phyloP scores from a whole-genome alignment of 2,329 filamentous ascomycete species.

The Grosmannia serpens region DNA sequence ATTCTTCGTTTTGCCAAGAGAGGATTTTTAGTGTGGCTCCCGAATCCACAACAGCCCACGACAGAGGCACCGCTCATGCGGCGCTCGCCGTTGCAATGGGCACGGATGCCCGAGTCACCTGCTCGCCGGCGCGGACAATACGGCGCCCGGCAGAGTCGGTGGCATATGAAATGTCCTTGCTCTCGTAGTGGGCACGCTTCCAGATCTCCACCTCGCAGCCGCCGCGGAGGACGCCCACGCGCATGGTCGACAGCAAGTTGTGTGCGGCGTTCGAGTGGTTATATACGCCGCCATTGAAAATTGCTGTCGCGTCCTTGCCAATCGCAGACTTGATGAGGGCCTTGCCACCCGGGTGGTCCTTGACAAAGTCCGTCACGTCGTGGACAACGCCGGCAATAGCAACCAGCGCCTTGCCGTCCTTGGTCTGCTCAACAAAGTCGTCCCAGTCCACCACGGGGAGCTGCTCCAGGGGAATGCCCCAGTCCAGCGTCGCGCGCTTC shows the following conservation, averaged over 20 bases:
- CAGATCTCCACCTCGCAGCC: constrained; percentile 87
- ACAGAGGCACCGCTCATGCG: constrained; percentile 39
- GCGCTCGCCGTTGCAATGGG: constrained; percentile 76
- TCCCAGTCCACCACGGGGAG: constrained; percentile 81
- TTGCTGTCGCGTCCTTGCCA: constrained; percentile 79
- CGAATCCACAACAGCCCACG: neutral
- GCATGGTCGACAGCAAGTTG: constrained; percentile 80
- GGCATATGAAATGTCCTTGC: constrained; percentile 69
- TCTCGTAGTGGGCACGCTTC: constrained; percentile 76
- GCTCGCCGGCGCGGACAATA: constrained; percentile 74
- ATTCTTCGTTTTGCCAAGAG: neutral
- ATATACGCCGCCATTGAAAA: constrained; percentile 89
- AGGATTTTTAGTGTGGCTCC: neutral
- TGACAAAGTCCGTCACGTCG: constrained; percentile 74
- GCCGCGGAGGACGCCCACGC: constrained; percentile 74
- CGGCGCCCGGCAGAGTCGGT: constrained; percentile 72
- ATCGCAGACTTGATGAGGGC: constrained; percentile 72
- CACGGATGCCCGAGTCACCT: constrained; percentile 72
- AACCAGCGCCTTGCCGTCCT: constrained; percentile 66
- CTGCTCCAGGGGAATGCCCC: constrained; percentile 76
- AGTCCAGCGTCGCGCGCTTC: constrained; percentile 71
- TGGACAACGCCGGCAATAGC: constrained; percentile 77
- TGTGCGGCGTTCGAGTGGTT: constrained; percentile 83
- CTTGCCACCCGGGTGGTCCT: constrained; percentile 83
- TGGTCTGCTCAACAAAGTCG: constrained; percentile 66